These are phyloP conservation scores for Suhomyces terraborum DNA, from an alignment of 1,139 yeast genomes.

Conservation along the genomic window DNA sequence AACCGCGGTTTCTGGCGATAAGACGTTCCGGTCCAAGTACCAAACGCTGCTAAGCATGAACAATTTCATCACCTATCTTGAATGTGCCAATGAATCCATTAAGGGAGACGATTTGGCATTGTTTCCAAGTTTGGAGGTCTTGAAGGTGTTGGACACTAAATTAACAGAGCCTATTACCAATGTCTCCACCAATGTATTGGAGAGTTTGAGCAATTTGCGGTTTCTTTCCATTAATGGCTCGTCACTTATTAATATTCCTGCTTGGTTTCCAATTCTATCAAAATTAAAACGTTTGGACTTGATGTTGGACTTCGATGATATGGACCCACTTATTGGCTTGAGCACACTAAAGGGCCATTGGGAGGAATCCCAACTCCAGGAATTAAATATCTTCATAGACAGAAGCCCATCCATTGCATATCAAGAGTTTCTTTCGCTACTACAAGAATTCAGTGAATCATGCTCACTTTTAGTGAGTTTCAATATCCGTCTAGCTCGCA, in stretches of 20 bases:
- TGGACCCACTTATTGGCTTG: constrained; percentile 15
- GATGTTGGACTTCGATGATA: constrained; percentile 27
- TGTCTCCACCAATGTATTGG: not conserved
- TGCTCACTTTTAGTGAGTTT: constrained; percentile 16
- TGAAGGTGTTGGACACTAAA: constrained; percentile 25
- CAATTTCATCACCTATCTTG: constrained; percentile 28
- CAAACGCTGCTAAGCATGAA: constrained; percentile 22
- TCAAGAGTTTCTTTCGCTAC: constrained; percentile 19
- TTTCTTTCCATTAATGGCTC: constrained; percentile 24
- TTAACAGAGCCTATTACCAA: constrained; percentile 1
- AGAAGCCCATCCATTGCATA: constrained; percentile 18
- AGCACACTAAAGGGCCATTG: not conserved
- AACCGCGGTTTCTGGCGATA: constrained; percentile 20
- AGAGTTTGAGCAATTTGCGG: constrained; percentile 9
- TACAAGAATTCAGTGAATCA: constrained; percentile 14
- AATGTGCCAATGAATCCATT: constrained; percentile 28
- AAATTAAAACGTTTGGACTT: constrained; percentile 28
- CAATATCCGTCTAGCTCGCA: constrained; percentile 18
- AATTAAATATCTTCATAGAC: constrained; percentile 26
- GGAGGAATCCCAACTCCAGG: constrained; percentile 12
- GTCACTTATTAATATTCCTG: constrained; percentile 17
- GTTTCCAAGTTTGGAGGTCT: constrained; percentile 23
- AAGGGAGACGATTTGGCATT: constrained; percentile 15
- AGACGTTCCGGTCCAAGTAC: constrained; percentile 22
- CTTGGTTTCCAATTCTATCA: constrained; percentile 1